Conservation (phyloP, 768 basidiomycete genomes). For the Lepiota venenata region DNA sequence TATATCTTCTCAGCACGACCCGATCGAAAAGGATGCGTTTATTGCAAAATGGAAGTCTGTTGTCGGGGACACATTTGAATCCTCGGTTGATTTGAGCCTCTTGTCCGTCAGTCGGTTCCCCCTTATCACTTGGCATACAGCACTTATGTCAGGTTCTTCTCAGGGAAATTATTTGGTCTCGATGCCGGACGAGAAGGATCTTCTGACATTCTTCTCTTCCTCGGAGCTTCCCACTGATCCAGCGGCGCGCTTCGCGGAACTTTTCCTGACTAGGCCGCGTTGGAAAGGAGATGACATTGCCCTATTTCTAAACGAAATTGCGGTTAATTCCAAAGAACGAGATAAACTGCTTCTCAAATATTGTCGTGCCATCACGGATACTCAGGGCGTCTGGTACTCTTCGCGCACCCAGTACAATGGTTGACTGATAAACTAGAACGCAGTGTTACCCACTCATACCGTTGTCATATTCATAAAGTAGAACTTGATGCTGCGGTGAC, state of each 20-base stretch:
- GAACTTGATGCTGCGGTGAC: not conserved
- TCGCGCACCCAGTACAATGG: conserved; percentile 60
- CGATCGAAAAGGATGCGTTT: conserved; percentile 54
- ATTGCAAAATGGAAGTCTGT: conserved; percentile 63
- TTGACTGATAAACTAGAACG: too few species aligned
- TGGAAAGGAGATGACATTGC: conserved; percentile 81
- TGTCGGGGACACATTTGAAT: conserved; percentile 78
- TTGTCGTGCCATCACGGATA: conserved; percentile 72
- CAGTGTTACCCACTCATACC: too few species aligned
- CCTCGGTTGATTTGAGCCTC: conserved; percentile 54
- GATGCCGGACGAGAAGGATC: conserved; percentile 29
- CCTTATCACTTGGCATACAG: not conserved
- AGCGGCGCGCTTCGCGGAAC: conserved; percentile 76
- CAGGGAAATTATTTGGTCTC: conserved; percentile 78
- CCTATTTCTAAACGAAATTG: conserved; percentile 81
- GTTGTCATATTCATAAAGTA: not conserved
- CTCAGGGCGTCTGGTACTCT: conserved; percentile 71
- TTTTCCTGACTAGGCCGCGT: conserved; percentile 76
- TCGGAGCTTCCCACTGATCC: conserved; percentile 75
- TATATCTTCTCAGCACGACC: conserved; percentile 43
- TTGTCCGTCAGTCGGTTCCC: conserved; percentile 53
- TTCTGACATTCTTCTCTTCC: conserved; percentile 71
- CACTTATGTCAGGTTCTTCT: conserved; percentile 4
- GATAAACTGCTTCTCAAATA: conserved; percentile 88
- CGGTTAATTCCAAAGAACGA: conserved; percentile 79